phyloP scores from a whole-genome alignment of 768 basidiomycete species.

The Leccinum imitatum region DNA sequence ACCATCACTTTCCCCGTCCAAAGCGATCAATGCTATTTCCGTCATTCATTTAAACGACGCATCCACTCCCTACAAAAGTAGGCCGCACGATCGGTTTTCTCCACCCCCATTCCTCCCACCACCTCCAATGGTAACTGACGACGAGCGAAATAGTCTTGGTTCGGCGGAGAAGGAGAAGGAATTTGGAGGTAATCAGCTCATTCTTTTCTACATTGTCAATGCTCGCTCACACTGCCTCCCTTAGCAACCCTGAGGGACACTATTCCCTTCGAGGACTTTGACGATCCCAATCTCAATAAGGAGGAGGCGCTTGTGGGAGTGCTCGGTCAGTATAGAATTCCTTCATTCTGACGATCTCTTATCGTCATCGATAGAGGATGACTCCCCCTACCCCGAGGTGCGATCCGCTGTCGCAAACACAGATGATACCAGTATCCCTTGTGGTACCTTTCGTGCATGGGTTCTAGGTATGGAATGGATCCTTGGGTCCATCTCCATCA shows the following conservation, averaged over 20 bases:
- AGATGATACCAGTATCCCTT: conserved; percentile 67
- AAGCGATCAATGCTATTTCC: not conserved
- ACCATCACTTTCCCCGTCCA: not conserved
- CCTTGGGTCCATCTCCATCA: not conserved
- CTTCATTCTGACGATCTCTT: conserved; percentile 16
- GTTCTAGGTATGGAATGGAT: conserved; percentile 39
- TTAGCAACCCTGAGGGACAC: conserved; percentile 5
- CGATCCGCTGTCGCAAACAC: conserved; percentile 74
- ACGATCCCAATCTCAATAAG: conserved; percentile 40
- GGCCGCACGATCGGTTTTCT: not conserved
- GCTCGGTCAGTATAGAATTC: conserved; percentile 20
- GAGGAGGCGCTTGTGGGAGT: conserved; percentile 26
- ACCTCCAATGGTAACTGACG: conserved; percentile 22
- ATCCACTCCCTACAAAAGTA: conserved; percentile 16
- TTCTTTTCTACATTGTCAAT: not conserved
- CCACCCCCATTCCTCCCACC: not conserved
- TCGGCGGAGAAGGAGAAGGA: conserved; percentile 18
- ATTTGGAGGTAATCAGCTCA: conserved; percentile 5
- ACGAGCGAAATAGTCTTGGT: conserved; percentile 16
- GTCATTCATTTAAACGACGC: not conserved
- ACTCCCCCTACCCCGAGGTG: conserved; percentile 85
- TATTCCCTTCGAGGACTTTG: conserved; percentile 26
- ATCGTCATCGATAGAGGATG: conserved; percentile 46
- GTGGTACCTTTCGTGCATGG: conserved; percentile 61
- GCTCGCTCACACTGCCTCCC: no score